Evolutionary conservation across 176 grass and related monocot species (phyloP).

Genomic region (Triticum dicoccoides): DNA sequence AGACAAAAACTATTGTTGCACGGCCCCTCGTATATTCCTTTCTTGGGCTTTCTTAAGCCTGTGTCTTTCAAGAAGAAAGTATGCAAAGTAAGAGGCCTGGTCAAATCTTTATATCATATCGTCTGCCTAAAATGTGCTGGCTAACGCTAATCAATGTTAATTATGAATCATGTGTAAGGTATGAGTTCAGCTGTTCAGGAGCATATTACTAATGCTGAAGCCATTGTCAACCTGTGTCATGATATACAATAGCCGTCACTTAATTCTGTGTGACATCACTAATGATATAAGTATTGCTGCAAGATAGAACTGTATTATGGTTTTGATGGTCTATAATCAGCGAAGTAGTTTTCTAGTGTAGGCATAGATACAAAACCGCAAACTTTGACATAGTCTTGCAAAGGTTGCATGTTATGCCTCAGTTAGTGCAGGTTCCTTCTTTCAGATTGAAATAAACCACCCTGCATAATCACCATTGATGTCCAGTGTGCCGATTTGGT

Average conservation of each 20-base stretch:
- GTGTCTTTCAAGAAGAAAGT: slow-evolving; percentile 59
- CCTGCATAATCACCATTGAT: background rate
- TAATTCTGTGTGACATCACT: background rate
- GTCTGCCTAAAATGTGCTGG: background rate
- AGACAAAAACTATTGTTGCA: slow-evolving; percentile 32
- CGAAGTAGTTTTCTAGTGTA: background rate
- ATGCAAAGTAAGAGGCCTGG: slow-evolving; percentile 35
- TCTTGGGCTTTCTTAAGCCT: slow-evolving; percentile 63
- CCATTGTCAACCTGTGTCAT: background rate
- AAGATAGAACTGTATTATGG: slow-evolving; percentile 1
- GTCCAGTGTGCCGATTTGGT: background rate
- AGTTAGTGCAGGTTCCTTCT: background rate
- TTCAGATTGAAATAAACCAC: background rate
- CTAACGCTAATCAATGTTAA: background rate
- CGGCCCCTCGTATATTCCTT: slow-evolving; percentile 44
- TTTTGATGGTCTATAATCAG: background rate
- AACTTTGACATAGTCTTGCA: background rate
- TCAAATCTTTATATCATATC: slow-evolving; percentile 8
- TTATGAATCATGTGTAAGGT: slow-evolving; percentile 17
- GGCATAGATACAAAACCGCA: background rate
- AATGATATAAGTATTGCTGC: background rate
- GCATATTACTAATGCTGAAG: background rate
- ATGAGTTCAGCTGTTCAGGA: background rate
- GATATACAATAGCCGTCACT: background rate
- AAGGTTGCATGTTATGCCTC: slow-evolving; percentile 3